phyloP scores from a whole-genome alignment of 140 eudicot genomes.

The Oenanthe javanica region DNA sequence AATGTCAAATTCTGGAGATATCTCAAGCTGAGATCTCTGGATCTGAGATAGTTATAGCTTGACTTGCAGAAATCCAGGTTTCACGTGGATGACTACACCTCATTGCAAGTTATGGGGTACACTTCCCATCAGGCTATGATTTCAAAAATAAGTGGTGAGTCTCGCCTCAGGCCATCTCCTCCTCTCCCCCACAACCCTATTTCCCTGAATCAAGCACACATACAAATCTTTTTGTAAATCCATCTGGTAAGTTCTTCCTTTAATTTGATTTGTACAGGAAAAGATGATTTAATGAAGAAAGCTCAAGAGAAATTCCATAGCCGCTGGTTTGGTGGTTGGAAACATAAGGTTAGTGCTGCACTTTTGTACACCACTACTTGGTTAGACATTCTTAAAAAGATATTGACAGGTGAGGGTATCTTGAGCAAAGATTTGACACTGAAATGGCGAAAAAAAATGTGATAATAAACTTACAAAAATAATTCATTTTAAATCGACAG shows the following conservation, averaged over 20 bases:
- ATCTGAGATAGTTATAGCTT: constrained; percentile 15
- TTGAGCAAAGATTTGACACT: background rate
- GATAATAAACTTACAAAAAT: background rate
- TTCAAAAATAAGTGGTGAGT: constrained; percentile 25
- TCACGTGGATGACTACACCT: constrained; percentile 17
- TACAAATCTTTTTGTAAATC: background rate
- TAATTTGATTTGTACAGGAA: constrained; percentile 24
- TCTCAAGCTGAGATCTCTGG: constrained; percentile 29
- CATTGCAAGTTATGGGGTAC: constrained; percentile 24
- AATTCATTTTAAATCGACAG: background rate
- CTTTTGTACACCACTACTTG: background rate
- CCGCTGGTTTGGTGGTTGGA: constrained; percentile 97
- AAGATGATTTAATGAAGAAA: constrained; percentile 13
- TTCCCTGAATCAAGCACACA: background rate
- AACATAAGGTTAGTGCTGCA: constrained; percentile 37
- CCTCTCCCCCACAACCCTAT: background rate
- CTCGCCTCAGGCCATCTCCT: background rate
- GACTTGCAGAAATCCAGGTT: constrained; percentile 35
- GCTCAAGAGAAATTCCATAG: constrained; percentile 48
- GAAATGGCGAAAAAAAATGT: background rate
- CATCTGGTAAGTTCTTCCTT: constrained; percentile 5
- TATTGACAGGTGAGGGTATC: background rate
- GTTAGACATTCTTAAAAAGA: background rate
- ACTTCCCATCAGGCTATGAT: constrained; percentile 23
- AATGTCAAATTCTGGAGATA: constrained; percentile 17